Evolutionary conservation across 2,329 filamentous ascomycete genomes (phyloP).

Genomic region (Bretziella fagacearum): DNA sequence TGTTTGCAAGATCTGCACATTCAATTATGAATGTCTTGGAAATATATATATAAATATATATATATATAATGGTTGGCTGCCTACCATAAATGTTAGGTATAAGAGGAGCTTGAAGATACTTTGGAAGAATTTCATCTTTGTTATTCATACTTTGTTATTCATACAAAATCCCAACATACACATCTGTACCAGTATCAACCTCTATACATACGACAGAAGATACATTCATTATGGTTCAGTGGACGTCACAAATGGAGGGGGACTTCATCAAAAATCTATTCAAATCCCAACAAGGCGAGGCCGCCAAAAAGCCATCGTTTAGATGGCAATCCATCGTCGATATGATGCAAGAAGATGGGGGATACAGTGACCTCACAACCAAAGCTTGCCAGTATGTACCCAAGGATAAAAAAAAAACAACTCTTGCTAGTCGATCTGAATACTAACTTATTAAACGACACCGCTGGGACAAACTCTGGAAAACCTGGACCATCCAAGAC

Average conservation of each 20-base stretch:
- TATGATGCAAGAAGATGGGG: neutral
- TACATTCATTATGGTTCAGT: neutral
- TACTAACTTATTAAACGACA: neutral
- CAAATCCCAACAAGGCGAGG: neutral
- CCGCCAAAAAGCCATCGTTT: neutral
- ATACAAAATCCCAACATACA: neutral
- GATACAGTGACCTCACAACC: neutral
- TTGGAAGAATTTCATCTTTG: too few relatives aligned
- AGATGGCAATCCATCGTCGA: neutral
- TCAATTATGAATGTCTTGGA: too few relatives aligned
- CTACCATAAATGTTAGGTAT: too few relatives aligned
- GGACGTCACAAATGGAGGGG: neutral
- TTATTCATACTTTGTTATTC: neutral
- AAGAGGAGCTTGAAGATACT: neutral
- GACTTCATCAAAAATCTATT: neutral
- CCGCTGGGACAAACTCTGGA: neutral
- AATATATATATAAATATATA: too few relatives aligned
- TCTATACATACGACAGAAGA: too few relatives aligned
- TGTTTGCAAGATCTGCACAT: too few relatives aligned
- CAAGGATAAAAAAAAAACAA: neutral
- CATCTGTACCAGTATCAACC: neutral
- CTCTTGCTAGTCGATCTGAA: too few relatives aligned
- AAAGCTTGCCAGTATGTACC: neutral
- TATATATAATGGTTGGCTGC: too few relatives aligned
- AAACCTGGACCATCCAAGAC: neutral